These are phyloP conservation scores for Psilocybe cyanescens DNA, from an alignment of 768 basidiomycete species.

Conservation along the genomic window DNA sequence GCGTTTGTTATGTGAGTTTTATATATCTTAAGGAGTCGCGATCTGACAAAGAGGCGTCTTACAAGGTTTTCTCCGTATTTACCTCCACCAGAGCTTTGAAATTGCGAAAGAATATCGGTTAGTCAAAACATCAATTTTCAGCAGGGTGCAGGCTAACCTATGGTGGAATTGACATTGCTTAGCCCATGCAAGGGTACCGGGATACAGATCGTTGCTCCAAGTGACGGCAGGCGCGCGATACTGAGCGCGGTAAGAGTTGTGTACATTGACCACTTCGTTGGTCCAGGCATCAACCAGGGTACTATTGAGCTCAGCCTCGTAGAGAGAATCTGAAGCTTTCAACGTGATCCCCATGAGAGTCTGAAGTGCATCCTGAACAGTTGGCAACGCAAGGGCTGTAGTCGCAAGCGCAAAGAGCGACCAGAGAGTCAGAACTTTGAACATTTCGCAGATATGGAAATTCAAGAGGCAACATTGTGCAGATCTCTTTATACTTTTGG, in stretches of 20 bases:
- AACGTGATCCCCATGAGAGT: not conserved
- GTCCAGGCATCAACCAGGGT: slow-evolving; percentile 10
- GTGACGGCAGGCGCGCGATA: slow-evolving; percentile 28
- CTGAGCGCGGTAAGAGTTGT: slow-evolving; percentile 24
- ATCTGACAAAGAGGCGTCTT: not conserved
- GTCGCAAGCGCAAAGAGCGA: too few relatives aligned
- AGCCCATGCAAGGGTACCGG: slow-evolving; percentile 23
- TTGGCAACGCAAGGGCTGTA: not conserved
- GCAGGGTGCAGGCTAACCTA: slow-evolving; percentile 15
- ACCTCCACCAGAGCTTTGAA: slow-evolving; percentile 13
- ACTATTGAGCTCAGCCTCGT: not conserved
- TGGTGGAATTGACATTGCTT: slow-evolving; percentile 28
- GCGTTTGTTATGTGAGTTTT: not conserved
- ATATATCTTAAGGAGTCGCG: not conserved
- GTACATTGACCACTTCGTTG: slow-evolving; percentile 11
- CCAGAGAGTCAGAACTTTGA: too few relatives aligned
- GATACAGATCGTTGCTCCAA: slow-evolving; percentile 25
- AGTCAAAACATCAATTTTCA: too few relatives aligned
- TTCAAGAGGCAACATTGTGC: too few relatives aligned
- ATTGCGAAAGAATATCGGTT: not conserved
- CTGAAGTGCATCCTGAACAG: not conserved
- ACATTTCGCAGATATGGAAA: too few relatives aligned
- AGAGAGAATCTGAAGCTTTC: not conserved
- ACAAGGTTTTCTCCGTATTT: slow-evolving; percentile 34
- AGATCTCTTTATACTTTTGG: too few relatives aligned